phyloP scores from a whole-genome alignment of 129 eudicot species.

The Deinandra increscens region DNA sequence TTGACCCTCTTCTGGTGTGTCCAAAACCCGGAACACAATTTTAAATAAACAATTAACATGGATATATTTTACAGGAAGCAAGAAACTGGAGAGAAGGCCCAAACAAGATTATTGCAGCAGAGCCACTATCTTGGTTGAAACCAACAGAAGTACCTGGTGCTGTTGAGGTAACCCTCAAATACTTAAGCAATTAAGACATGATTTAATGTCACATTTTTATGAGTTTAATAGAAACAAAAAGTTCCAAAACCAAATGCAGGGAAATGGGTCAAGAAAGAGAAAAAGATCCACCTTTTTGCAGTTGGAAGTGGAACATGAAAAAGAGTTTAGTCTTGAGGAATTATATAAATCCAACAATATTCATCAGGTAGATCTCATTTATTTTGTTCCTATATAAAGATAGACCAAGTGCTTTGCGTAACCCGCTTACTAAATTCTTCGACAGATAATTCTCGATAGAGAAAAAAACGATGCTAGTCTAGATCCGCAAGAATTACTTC shows the following conservation, averaged over 20 bases:
- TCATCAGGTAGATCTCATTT: conserved; percentile 13
- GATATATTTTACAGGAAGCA: not conserved
- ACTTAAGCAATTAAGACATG: no score
- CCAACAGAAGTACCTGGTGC: not conserved
- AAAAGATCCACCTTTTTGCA: not conserved
- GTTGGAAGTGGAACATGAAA: not conserved
- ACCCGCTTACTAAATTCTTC: not conserved
- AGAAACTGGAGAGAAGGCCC: not conserved
- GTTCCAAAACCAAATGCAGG: not conserved
- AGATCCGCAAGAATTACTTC: not conserved
- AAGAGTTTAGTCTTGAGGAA: conserved; percentile 6
- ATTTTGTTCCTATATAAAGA: no score
- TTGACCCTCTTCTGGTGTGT: no score
- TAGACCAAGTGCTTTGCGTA: no score
- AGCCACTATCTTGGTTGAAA: not conserved
- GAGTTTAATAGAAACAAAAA: not conserved
- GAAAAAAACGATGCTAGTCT: not conserved
- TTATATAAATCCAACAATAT: conserved; percentile 12
- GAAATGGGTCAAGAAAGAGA: not conserved
- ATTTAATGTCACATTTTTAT: not conserved
- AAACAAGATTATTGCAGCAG: not conserved
- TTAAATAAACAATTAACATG: not conserved
- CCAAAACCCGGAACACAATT: no score
- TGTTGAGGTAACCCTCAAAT: not conserved
- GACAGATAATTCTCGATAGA: not conserved